These are phyloP conservation scores for Obba rivulosa DNA, from an alignment of 768 basidiomycete genomes.

Conservation along the genomic window DNA sequence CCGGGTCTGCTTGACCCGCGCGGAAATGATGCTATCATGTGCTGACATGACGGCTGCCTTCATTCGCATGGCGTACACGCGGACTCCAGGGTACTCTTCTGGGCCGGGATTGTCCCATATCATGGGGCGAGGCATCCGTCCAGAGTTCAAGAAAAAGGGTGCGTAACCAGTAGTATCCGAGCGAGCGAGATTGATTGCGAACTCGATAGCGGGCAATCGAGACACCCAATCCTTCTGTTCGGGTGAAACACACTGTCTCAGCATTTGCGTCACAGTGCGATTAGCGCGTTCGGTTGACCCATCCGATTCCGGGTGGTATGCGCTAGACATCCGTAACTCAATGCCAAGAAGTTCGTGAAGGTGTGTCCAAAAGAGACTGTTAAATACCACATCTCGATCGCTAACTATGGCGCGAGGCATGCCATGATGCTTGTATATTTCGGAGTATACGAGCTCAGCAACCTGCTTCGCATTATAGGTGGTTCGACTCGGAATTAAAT, in stretches of 20 bases:
- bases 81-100: slow-evolving; percentile 19
- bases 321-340: slow-evolving; percentile 21
- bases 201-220: slow-evolving; percentile 29
- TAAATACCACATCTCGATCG: slow-evolving; percentile 31
- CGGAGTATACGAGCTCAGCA: slow-evolving; percentile 28
- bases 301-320: slow-evolving; percentile 28
- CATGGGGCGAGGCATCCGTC: slow-evolving; percentile 19
- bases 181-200: slow-evolving; percentile 31
- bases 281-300: slow-evolving; percentile 20
- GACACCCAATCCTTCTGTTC: slow-evolving; percentile 25
- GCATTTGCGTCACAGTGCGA: slow-evolving; percentile 14
- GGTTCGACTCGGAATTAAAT: slow-evolving; percentile 22
- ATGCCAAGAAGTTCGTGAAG: slow-evolving; percentile 13
- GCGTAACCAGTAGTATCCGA: slow-evolving; percentile 31
- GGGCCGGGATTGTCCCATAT: slow-evolving; percentile 19
- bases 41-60: slow-evolving; percentile 23
- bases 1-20: slow-evolving; percentile 25
- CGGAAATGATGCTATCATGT: slow-evolving; percentile 33
- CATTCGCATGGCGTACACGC: slow-evolving; percentile 20
- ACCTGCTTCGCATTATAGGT: slow-evolving; percentile 28
- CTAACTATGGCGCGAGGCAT: slow-evolving; percentile 20
- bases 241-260: slow-evolving; percentile 3
- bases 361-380: slow-evolving; percentile 28
- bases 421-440: slow-evolving; percentile 33
- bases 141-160: slow-evolving; percentile 25